Evolutionary conservation across 345 rosid genomes (phyloP), one percentile per base, ranked within the genome.

Genomic region (Cardamine resedifolia): DNA sequence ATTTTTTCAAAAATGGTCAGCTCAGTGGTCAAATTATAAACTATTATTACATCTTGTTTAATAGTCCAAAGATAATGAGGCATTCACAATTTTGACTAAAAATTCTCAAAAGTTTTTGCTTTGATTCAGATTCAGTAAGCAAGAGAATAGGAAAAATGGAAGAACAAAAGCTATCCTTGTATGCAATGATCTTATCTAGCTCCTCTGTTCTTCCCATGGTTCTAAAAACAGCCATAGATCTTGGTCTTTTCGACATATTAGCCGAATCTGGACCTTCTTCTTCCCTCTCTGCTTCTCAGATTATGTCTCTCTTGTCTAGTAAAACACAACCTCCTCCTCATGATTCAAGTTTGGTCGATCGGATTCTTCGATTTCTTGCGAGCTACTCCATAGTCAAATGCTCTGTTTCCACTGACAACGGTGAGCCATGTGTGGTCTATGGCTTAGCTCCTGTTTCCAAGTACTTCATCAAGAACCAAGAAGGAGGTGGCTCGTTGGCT

Each of bases 171-270:
- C 14, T 31, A 7, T 30, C 72, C 5, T 64, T 58, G 57, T 71
- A 77, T 11, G 80, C 77, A 1, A 77, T 71, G 57, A 41, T 41
- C 20, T 6, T 77, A 43, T 71, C 71, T 0, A 77, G 68, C 44
- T 71, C 77, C 27, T 64, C 73, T 64, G 73, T 58, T 58, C 80
- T 77, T 71, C 69, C 80, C 10, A 71, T 71, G 80, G 73, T 77
- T 49, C 30, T 77, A 1, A 77, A 71, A 31, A 58, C 77, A 65
- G 58, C 80, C 2, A 65, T 70, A 39, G 77, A 77, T 58, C 73
- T 71, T 58, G 64, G 51, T 10, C 31, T 71, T 57, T 64, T 77
- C 64, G 77, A 71, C 48, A 77, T 77, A 5, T 21, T 77, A 71
- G n/a, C 75, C 4, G 16, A 70, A 1, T 71, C 44, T 57, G 45